Evolutionary conservation across 441 rosid genomes (phyloP).

Genomic region (Raphanus hybrid): DNA sequence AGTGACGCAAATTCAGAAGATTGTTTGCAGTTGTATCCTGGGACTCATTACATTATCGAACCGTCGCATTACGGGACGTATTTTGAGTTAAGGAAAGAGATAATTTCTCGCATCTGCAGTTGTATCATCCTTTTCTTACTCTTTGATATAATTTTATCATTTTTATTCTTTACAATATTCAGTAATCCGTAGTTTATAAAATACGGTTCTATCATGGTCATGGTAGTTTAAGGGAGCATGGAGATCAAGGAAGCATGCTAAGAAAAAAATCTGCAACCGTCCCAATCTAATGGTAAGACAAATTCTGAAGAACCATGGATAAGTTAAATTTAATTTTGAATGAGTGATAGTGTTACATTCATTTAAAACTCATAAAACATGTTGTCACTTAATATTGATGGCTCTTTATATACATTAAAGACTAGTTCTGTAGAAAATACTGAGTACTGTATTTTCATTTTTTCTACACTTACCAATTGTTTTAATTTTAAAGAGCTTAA

Average conservation of each 20-base stretch:
- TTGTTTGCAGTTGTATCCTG: too few relatives aligned
- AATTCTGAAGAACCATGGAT: not conserved
- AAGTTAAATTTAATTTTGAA: not conserved
- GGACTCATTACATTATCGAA: too few relatives aligned
- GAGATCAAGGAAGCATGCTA: constrained; percentile 2
- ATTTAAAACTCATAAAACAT: not conserved
- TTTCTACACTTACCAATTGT: not conserved
- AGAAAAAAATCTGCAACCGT: not conserved
- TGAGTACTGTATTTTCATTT: not conserved
- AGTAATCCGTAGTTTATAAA: too few relatives aligned
- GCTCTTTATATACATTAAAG: not conserved
- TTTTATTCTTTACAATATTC: too few relatives aligned
- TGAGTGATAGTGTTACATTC: not conserved
- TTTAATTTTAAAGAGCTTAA: not conserved
- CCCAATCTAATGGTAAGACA: not conserved
- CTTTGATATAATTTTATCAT: too few relatives aligned
- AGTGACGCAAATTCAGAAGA: too few relatives aligned
- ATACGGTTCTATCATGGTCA: too few relatives aligned
- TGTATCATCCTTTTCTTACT: too few relatives aligned
- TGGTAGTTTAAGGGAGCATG: not conserved
- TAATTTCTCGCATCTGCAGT: too few relatives aligned
- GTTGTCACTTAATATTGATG: not conserved
- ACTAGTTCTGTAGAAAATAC: not conserved
- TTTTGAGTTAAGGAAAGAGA: too few relatives aligned
- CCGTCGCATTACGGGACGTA: too few relatives aligned